Evolutionary conservation across 2,329 filamentous ascomycete genomes (phyloP), one percentile per base, ranked within the genome.

Genomic region (Botrytis aclada): DNA sequence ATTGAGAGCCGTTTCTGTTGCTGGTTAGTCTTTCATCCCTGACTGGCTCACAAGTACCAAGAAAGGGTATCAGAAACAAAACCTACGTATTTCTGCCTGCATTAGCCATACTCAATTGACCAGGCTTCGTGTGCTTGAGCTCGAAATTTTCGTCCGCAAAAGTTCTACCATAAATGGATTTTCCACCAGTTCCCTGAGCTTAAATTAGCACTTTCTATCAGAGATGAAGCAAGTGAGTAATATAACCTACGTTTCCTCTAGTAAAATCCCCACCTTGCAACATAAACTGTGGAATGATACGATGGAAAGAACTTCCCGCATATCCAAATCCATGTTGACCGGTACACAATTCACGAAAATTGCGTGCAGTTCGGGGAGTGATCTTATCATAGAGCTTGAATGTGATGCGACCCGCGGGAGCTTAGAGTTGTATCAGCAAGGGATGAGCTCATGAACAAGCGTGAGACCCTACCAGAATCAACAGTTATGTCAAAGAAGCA

Each of bases 221-320:
- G 61, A 47, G 34, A n/a, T 22, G 18, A n/a, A 8, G 3, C n/a
- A 5, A 12, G 32, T 7, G 1, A 20, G 45, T n/a, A 4, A 3
- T 32, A 32, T 22, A 18, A 77, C 92, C 84, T 87, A 97, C 94
- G 85, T 97, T 96, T 82, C 90, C 90, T 82, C 92, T 92, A 84
- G 94, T 97, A 87, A 97, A 97, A 88, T 97, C 94, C 88, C 94
- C 94, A 83, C 94, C 94, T 88, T 97, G 94, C 80, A 97, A 91
- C 94, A 97, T 97, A 88, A 97, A 97, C 72, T 93, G 84, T 79
- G 92, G 92, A 84, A 97, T 97, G 84, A 97, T 91, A 80, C 94
- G 93, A 89, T 97, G 94, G 91, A 97, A 97, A 78, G 88, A 87
- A 79, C 93, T 96, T 82, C 89, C 90, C 83, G 89, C 84, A 88